phyloP scores from a whole-genome alignment of 305 asterid genomes.

The Fraxinus ornus region DNA sequence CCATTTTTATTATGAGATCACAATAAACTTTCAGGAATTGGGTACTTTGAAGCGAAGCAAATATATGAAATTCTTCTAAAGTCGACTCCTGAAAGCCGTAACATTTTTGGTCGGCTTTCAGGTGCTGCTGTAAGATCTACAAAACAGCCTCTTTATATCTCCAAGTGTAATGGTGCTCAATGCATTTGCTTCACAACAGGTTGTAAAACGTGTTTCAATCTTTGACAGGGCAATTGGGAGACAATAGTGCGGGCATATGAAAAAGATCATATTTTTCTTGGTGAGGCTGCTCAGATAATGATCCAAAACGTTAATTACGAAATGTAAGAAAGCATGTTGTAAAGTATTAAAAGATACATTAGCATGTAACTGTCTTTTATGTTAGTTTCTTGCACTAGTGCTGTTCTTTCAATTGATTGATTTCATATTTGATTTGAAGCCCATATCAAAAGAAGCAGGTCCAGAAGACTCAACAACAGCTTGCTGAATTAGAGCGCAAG shows the following conservation, averaged over 20 bases:
- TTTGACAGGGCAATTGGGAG: conserved; percentile 92
- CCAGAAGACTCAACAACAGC: conserved; percentile 92
- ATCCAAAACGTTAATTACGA: conserved; percentile 92
- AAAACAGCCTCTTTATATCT: conserved; percentile 20
- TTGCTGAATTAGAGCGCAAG: conserved; percentile 81
- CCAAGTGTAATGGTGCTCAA: not conserved
- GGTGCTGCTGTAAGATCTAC: conserved; percentile 77
- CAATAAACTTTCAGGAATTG: conserved; percentile 54
- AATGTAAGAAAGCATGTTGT: conserved; percentile 51
- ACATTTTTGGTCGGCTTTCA: conserved; percentile 96
- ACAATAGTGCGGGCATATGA: conserved; percentile 81
- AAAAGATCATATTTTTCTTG: conserved; percentile 84
- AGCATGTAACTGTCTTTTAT: not conserved
- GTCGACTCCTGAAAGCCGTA: conserved; percentile 89
- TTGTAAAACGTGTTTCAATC: conserved; percentile 16
- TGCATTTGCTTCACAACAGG: conserved; percentile 9
- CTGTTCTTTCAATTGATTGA: conserved; percentile 3
- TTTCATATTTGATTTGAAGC: conserved; percentile 40
- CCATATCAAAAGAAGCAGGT: conserved; percentile 93
- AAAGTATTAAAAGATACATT: conserved; percentile 4
- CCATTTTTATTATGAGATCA: conserved; percentile 12
- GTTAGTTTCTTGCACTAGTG: not conserved
- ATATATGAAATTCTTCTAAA: conserved; percentile 74
- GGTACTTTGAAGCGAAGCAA: conserved; percentile 76
- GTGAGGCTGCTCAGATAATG: conserved; percentile 96